These are phyloP conservation scores for Musa beccarii DNA, from an alignment of 176 grass and related monocot genomes.

Conservation along the genomic window DNA sequence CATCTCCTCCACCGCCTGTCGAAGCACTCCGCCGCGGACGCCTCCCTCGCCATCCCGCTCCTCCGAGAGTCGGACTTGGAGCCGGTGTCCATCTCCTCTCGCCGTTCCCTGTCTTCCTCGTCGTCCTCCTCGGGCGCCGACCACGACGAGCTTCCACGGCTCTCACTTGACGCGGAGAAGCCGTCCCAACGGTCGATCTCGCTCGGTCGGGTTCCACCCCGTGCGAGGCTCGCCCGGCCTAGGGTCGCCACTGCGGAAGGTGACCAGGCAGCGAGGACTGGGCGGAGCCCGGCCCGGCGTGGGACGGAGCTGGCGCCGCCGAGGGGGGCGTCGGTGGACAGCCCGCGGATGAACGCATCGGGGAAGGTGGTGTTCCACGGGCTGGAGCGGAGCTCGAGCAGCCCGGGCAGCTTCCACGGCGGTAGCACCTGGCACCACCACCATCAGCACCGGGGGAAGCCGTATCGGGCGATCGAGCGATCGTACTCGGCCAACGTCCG, in stretches of 20 bases:
- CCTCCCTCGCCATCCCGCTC: conserved; percentile 32
- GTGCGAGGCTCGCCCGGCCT: conserved; percentile 5
- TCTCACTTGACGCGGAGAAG: conserved; percentile 7
- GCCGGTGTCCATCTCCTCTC: conserved; percentile 1
- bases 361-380: conserved; percentile 20
- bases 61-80: conserved; percentile 1
- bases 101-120: conserved; percentile 16
- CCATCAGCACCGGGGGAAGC: background rate
- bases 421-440: background rate
- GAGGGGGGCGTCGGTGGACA: background rate
- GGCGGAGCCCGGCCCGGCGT: background rate
- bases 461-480: conserved; percentile 11
- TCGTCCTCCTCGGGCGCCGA: conserved; percentile 17
- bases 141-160: conserved; percentile 2
- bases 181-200: background rate
- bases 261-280: background rate
- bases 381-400: conserved; percentile 20
- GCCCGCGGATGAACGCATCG: conserved; percentile 19
- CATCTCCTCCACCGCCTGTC: conserved; percentile 54
- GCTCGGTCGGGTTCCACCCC: background rate
- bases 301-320: background rate
- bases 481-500: conserved; percentile 6
- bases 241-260: background rate
- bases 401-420: conserved; percentile 5
- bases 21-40: conserved; percentile 35